These are phyloP conservation scores for Tylopilus subfusipes DNA, from an alignment of 768 basidiomycete species.

Conservation along the genomic window DNA sequence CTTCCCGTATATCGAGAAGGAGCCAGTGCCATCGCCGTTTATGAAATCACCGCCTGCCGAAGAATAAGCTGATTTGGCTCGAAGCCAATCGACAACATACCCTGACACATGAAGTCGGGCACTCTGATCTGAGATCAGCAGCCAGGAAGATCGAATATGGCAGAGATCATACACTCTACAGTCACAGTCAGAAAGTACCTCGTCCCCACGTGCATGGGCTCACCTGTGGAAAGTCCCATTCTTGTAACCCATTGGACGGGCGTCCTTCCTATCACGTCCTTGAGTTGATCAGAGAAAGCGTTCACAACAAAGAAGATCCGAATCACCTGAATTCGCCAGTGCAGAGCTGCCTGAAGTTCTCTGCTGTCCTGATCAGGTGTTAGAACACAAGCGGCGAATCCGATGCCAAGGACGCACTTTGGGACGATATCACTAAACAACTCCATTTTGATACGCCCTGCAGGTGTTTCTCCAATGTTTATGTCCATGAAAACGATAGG, in stretches of 20 bases:
- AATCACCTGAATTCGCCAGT: slow-evolving; percentile 91
- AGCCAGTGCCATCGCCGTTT: slow-evolving; percentile 92
- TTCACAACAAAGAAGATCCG: background rate
- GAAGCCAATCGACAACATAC: slow-evolving; percentile 27
- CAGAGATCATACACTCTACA: slow-evolving; percentile 61
- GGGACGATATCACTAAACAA: slow-evolving; percentile 94
- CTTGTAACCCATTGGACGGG: slow-evolving; percentile 89
- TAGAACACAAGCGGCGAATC: slow-evolving; percentile 1
- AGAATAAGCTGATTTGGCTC: background rate
- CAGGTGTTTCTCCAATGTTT: slow-evolving; percentile 93
- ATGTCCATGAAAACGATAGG: slow-evolving; percentile 98
- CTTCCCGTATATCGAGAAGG: slow-evolving; percentile 95
- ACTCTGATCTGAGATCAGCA: slow-evolving; percentile 46
- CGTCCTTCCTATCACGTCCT: slow-evolving; percentile 41
- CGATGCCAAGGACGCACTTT: slow-evolving; percentile 52
- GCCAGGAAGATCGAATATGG: slow-evolving; percentile 1
- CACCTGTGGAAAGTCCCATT: slow-evolving; percentile 89
- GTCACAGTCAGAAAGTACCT: slow-evolving; percentile 6
- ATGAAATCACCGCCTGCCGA: slow-evolving; percentile 84
- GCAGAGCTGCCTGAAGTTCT: slow-evolving; percentile 96
- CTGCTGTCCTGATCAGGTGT: slow-evolving; percentile 68
- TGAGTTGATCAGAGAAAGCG: slow-evolving; percentile 11
- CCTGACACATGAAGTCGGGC: slow-evolving; percentile 97
- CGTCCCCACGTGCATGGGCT: slow-evolving; percentile 20
- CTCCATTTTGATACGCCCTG: slow-evolving; percentile 96